A percentile compares a stretch with the other conserved stretches of the same genome.
These are phyloP conservation scores for Luzula sylvatica DNA, from an alignment of 176 grass and related monocot species.

Conservation along the genomic window DNA sequence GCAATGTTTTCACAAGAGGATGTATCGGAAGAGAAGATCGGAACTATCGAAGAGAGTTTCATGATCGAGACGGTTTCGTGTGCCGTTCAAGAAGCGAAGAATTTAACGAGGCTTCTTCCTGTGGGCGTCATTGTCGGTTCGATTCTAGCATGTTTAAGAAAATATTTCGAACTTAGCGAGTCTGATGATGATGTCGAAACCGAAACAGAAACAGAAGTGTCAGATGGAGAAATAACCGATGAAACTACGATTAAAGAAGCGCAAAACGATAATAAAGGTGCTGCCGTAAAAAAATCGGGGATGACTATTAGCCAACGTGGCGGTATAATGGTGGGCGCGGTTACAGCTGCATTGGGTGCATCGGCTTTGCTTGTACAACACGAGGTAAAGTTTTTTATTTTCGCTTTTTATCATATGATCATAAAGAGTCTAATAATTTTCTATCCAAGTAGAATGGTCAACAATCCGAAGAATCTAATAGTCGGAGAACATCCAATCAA, in stretches of 20 bases:
- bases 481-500: conserved; percentile 11
- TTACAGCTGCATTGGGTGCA: conserved; percentile 85
- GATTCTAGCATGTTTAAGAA: conserved; percentile 68
- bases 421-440: too few species aligned
- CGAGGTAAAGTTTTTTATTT: conserved; percentile 41
- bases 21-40: conserved; percentile 41
- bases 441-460: conserved; percentile 22
- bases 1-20: conserved; percentile 27
- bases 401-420: background rate
- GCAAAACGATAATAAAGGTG: background rate
- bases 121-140: conserved; percentile 72
- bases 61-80: conserved; percentile 55
- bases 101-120: conserved; percentile 74
- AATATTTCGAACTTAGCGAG: conserved; percentile 47
- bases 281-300: conserved; percentile 19
- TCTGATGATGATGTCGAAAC: conserved; percentile 31
- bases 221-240: conserved; percentile 3
- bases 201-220: conserved; percentile 5
- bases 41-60: conserved; percentile 34
- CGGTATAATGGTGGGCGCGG: conserved; percentile 75
- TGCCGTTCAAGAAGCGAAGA: conserved; percentile 42
- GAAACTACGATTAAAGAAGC: conserved; percentile 10
- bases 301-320: conserved; percentile 29
- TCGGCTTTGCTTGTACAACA: conserved; percentile 68
- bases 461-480: conserved; percentile 25